Base-by-base conservation (phyloP, 202 grass and related monocot genomes). In the Sporobolus alterniflorus region DNA sequence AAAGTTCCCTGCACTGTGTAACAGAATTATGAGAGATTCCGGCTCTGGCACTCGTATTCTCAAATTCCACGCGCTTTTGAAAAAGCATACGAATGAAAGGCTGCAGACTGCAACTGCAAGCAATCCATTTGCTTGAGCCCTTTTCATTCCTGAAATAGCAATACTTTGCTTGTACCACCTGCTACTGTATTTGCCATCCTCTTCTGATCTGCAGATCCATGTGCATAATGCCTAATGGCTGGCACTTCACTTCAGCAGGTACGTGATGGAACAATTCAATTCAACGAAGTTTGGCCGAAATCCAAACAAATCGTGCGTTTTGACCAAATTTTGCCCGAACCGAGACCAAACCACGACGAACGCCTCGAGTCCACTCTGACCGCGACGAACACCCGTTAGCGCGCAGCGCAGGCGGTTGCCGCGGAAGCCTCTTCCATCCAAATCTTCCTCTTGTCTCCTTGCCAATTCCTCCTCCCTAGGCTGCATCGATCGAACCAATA, bases 1-100 rank as follows among this genome's bases (percentile, higher is more conserved):
- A 81, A 57, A 26, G 21, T 12, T 17, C 10, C 28, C 64, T 73
- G 30, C 59, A 47, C 25, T 46, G 30, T 15, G 56, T 11, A 73
- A n/a, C 9, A 57, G 77, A 14, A 7, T 6, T 16, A 31, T 41
- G 31, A 64, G 65, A 82, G 56, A 71, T 85, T 89, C 71, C 33
- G 6, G 34, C 6, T 70, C 64, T 18, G 16, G 18, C 55, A 14
- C 55, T 76, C 79, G 64, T 47, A 31, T 50, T 82, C 32, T 65
- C 46, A 71, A 85, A 89, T 85, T 85, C 77, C 48, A 3, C 50
- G 31, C 18, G 54, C 87, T 77, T 86, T 72, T n/a, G 59, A 20
- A 76, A 69, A 66, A 70, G 82, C 64, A 71, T 72, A 12, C 7
- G 2, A 76, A 44, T 33, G 62, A 7, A 84, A 80, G 64, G 82